Evolutionary conservation across 129 eudicot genomes (phyloP).

Genomic region (Escallonia herrerae): DNA sequence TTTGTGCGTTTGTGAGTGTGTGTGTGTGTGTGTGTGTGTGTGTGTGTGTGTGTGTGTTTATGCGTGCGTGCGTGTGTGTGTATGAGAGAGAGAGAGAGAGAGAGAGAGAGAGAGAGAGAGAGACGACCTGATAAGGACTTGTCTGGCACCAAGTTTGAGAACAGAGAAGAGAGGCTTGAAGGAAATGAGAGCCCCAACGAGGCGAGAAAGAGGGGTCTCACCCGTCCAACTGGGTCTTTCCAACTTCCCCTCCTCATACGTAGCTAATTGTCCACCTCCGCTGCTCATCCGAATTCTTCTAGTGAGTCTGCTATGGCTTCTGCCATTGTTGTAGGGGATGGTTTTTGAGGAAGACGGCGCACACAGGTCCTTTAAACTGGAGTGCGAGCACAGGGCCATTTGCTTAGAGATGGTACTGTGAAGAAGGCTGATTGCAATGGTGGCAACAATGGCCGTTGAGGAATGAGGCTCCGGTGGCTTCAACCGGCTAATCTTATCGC

Average conservation of each 20-base stretch:
- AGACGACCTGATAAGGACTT: constrained; percentile 70
- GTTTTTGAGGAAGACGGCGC: constrained; percentile 13
- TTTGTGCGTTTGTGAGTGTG: too few species aligned
- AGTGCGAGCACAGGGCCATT: constrained; percentile 1
- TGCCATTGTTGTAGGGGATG: constrained; percentile 1
- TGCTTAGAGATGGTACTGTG: not conserved
- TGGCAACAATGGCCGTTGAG: not conserved
- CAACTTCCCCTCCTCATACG: constrained; percentile 69
- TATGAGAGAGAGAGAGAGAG: too few species aligned
- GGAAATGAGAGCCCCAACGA: constrained; percentile 78
- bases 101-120: not conserved
- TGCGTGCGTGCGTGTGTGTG: too few species aligned
- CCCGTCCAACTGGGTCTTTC: constrained; percentile 93
- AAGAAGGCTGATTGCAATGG: too few species aligned
- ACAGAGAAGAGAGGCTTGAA: constrained; percentile 77
- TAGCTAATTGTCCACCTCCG: constrained; percentile 15
- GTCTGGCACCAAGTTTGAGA: constrained; percentile 86
- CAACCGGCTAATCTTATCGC: not conserved
- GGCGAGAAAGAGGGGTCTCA: constrained; percentile 84
- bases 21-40: too few species aligned
- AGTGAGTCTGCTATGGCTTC: constrained; percentile 8
- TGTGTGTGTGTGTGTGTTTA: too few species aligned
- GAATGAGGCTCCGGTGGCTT: not conserved
- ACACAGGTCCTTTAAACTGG: constrained; percentile 19
- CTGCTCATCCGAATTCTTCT: constrained; percentile 21